These are phyloP conservation scores for Medicago arabica DNA, from an alignment of 306 rosid species.

Conservation along the genomic window DNA sequence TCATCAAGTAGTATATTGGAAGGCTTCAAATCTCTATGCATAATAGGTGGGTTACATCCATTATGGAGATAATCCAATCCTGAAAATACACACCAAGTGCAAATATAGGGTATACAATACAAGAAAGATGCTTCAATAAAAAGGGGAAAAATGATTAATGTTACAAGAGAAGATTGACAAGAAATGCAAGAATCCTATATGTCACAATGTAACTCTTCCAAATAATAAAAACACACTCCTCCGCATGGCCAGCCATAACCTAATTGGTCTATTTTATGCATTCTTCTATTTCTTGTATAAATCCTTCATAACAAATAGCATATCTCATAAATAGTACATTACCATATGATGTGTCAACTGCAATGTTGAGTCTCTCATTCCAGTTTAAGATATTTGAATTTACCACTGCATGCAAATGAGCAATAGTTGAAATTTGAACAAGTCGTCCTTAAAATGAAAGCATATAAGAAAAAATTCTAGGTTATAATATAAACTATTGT, in stretches of 20 bases:
- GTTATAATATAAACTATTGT: too few relatives aligned
- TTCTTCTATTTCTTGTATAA: too few relatives aligned
- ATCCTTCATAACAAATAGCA: too few relatives aligned
- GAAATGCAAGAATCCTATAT: too few relatives aligned
- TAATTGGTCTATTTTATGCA: too few relatives aligned
- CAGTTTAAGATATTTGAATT: slow-evolving; percentile 26
- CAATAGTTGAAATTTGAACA: not conserved
- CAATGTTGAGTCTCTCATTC: slow-evolving; percentile 34
- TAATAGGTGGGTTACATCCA: slow-evolving; percentile 44
- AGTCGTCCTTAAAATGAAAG: not conserved
- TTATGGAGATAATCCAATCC: slow-evolving; percentile 55
- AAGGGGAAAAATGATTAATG: too few relatives aligned
- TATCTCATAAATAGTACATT: not conserved
- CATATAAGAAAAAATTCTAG: not conserved
- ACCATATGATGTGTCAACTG: slow-evolving; percentile 33
- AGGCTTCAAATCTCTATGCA: slow-evolving; percentile 64
- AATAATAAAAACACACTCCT: too few relatives aligned
- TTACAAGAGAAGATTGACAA: too few relatives aligned
- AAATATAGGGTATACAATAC: not conserved
- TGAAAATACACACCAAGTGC: slow-evolving; percentile 1
- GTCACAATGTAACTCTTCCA: too few relatives aligned
- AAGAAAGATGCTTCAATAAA: not conserved
- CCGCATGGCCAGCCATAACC: too few relatives aligned
- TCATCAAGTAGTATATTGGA: slow-evolving; percentile 60
- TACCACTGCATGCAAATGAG: not conserved